A percentile compares a stretch with the other conserved stretches of the same genome.
Evolutionary conservation across 805 yeast genomes (phyloP).

Genomic region (Ogataea populi-albae): DNA sequence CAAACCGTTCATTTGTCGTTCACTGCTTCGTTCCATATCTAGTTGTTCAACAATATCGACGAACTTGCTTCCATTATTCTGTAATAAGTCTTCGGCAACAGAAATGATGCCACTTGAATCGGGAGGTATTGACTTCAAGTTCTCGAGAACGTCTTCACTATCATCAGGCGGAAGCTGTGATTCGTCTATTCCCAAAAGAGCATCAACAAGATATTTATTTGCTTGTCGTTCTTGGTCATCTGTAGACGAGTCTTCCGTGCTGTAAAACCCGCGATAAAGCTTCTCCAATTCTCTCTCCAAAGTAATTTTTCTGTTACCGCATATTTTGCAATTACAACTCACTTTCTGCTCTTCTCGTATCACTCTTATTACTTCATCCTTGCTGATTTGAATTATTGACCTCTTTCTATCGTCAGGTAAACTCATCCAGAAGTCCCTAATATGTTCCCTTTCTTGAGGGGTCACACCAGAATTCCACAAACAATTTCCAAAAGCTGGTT

Average conservation of each 20-base stretch:
- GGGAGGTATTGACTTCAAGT: not conserved
- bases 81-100: slow-evolving; percentile 76
- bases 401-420: slow-evolving; percentile 59
- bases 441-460: slow-evolving; percentile 48
- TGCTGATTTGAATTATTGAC: slow-evolving; percentile 61
- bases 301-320: slow-evolving; percentile 70
- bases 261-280: slow-evolving; percentile 67
- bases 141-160: slow-evolving; percentile 1
- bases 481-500: slow-evolving; percentile 22
- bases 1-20: too few relatives aligned
- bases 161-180: slow-evolving; percentile 2
- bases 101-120: slow-evolving; percentile 27
- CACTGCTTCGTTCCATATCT: slow-evolving; percentile 49
- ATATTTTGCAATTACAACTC: slow-evolving; percentile 68
- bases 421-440: slow-evolving; percentile 63
- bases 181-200: slow-evolving; percentile 23
- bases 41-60: slow-evolving; percentile 77
- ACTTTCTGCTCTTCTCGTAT: slow-evolving; percentile 58
- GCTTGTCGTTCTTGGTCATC: slow-evolving; percentile 36
- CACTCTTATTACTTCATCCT: slow-evolving; percentile 61
- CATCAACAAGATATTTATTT: slow-evolving; percentile 25
- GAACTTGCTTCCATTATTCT: slow-evolving; percentile 74
- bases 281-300: slow-evolving; percentile 75
- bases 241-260: slow-evolving; percentile 34
- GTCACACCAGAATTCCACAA: slow-evolving; percentile 35